Percentiles rank a stretch among this genome's conserved stretches.
phyloP scores from a whole-genome alignment of 2,329 filamentous ascomycete genomes.

The Hirsutella rhossiliensis region DNA sequence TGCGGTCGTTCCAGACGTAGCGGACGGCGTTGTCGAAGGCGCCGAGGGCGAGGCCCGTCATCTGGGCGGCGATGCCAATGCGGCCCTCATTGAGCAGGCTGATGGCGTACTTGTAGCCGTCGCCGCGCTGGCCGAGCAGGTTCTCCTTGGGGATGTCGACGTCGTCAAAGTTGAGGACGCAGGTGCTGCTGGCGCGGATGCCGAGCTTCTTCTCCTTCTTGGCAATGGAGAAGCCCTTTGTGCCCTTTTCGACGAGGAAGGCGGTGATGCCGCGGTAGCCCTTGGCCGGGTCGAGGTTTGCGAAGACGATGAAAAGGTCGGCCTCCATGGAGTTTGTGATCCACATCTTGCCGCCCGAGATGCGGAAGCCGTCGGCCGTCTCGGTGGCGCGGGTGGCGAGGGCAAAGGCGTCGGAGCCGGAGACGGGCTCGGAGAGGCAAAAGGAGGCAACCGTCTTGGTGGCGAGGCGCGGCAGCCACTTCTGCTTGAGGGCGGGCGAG shows the following conservation, averaged over 20 bases:
- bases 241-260: slow-evolving; percentile 86
- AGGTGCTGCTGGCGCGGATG: slow-evolving; percentile 90
- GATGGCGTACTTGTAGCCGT: slow-evolving; percentile 98
- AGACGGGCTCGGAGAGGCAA: slow-evolving; percentile 84
- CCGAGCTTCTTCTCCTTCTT: slow-evolving; percentile 99
- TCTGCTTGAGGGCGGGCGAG: slow-evolving; percentile 63
- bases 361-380: slow-evolving; percentile 71
- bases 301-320: slow-evolving; percentile 93
- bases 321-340: slow-evolving; percentile 97
- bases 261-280: slow-evolving; percentile 96
- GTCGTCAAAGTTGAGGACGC: slow-evolving; percentile 95
- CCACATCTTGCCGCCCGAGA: slow-evolving; percentile 97
- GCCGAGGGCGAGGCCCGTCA: slow-evolving; percentile 91
- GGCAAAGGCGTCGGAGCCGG: slow-evolving; percentile 92
- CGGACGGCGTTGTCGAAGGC: slow-evolving; percentile 87
- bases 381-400: slow-evolving; percentile 82
- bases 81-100: slow-evolving; percentile 87
- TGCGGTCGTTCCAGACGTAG: slow-evolving; percentile 97
- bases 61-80: slow-evolving; percentile 96
- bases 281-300: slow-evolving; percentile 83
- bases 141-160: slow-evolving; percentile 82
- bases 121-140: slow-evolving; percentile 74
- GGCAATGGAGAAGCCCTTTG: slow-evolving; percentile 81
- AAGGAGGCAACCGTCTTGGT: slow-evolving; percentile 87
- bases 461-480: slow-evolving; percentile 80